Evolutionary conservation across 2,329 filamentous ascomycete genomes (phyloP).

Genomic region (Fusarium luffae): DNA sequence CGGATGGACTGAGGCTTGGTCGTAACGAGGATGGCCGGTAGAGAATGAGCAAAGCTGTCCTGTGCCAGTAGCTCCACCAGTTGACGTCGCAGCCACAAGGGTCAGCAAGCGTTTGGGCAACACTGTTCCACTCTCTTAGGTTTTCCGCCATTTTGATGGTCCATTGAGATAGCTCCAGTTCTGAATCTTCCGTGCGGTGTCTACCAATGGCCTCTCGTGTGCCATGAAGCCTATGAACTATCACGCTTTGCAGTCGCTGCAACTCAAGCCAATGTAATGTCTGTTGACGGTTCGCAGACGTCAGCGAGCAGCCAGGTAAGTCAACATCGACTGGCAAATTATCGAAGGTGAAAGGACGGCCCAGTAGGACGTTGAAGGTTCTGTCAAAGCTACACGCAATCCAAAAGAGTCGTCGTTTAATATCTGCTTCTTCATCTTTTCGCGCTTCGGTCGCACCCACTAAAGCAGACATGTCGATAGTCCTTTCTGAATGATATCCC

Average conservation of each 20-base stretch:
- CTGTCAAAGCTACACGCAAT: slow-evolving; percentile 4
- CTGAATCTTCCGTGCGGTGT: accelerated
- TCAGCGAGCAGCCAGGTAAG: neutral
- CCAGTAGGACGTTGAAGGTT: slow-evolving; percentile 11
- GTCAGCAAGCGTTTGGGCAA: neutral
- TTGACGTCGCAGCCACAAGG: neutral
- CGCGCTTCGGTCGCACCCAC: accelerated
- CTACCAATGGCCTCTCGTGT: accelerated
- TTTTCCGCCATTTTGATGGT: neutral
- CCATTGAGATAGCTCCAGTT: neutral
- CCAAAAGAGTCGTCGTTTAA: slow-evolving; percentile 16
- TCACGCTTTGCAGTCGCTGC: slow-evolving; percentile 5
- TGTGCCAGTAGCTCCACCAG: slow-evolving; percentile 24
- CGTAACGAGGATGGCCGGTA: neutral
- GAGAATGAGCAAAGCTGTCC: slow-evolving; percentile 8
- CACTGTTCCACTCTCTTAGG: neutral
- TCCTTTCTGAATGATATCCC: slow-evolving; percentile 10
- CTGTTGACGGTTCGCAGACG: neutral
- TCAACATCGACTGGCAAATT: neutral
- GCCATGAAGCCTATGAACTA: neutral
- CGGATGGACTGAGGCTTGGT: neutral
- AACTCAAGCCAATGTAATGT: slow-evolving; percentile 19
- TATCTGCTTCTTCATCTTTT: neutral
- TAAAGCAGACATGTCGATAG: neutral
- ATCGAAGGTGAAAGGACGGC: slow-evolving; percentile 14